Percentiles rank a stretch among this genome's conserved stretches.
These are phyloP conservation scores for Penicillium coprophilum DNA, from an alignment of 495 filamentous ascomycete genomes.

Conservation along the genomic window DNA sequence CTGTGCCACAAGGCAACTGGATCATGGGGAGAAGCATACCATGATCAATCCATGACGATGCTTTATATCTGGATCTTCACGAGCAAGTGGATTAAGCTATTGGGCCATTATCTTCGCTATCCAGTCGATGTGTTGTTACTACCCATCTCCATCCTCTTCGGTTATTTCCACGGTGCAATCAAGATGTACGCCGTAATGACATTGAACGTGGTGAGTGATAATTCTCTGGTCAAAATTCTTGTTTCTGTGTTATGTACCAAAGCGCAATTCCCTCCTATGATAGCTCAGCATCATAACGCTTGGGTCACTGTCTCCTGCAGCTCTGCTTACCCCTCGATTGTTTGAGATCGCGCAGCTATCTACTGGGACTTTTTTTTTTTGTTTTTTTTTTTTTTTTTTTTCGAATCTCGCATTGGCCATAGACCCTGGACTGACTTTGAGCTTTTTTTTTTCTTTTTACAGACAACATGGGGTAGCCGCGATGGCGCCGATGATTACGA, in stretches of 20 bases:
- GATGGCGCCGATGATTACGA: constrained; percentile 59
- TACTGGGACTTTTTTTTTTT: constrained; percentile 1
- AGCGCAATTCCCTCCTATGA: constrained; percentile 19
- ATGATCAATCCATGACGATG: constrained; percentile 46
- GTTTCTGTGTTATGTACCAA: constrained; percentile 9
- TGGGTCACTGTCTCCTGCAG: constrained; percentile 32
- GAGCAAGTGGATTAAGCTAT: constrained; percentile 74
- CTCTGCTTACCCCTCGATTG: constrained; percentile 19
- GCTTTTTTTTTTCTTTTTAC: neutral
- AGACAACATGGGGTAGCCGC: constrained; percentile 61
- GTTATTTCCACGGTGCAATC: constrained; percentile 74
- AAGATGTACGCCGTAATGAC: constrained; percentile 74
- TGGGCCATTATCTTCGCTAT: constrained; percentile 70
- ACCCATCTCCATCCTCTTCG: constrained; percentile 73
- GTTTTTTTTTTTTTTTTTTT: constrained; percentile 3
- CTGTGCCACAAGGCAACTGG: constrained; percentile 48
- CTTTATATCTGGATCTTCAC: constrained; percentile 63
- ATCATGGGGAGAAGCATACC: constrained; percentile 42
- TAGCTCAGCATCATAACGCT: constrained; percentile 28
- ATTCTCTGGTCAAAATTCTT: constrained; percentile 5
- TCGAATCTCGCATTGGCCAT: neutral
- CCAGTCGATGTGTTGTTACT: constrained; percentile 67
- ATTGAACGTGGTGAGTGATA: constrained; percentile 62
- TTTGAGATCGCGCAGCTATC: constrained; percentile 1
- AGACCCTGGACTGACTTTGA: constrained; percentile 18